phyloP scores from a whole-genome alignment of 306 rosid genomes.

The Fagus crenata region DNA sequence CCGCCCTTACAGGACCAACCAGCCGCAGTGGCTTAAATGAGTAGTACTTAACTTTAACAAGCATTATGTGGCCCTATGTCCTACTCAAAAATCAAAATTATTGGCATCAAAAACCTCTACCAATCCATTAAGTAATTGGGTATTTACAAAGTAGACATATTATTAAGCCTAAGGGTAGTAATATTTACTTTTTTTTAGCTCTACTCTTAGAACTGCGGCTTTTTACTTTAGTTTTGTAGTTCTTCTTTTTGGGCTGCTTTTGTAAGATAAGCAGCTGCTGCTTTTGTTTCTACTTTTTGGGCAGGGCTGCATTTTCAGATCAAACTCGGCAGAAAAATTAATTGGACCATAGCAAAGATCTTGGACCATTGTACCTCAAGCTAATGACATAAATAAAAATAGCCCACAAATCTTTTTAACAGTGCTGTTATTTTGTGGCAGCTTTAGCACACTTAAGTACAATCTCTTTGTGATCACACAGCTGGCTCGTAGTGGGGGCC shows the following conservation, averaged over 20 bases:
- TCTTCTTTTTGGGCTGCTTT: constrained; percentile 3
- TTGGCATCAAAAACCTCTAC: too few species aligned
- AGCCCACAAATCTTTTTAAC: constrained; percentile 36
- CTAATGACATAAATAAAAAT: constrained; percentile 45
- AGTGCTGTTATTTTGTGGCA: constrained; percentile 32
- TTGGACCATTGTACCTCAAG: constrained; percentile 36
- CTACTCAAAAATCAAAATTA: constrained; percentile 5
- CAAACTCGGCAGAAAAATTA: constrained; percentile 37
- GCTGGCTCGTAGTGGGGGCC: neutral
- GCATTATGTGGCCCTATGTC: constrained; percentile 33
- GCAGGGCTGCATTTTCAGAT: constrained; percentile 21
- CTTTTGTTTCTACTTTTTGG: neutral
- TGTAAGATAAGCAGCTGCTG: constrained; percentile 10
- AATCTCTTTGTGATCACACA: neutral
- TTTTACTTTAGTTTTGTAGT: too few species aligned
- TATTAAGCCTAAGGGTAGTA: too few species aligned
- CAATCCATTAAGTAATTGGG: constrained; percentile 19
- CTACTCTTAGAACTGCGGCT: neutral
- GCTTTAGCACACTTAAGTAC: constrained; percentile 28
- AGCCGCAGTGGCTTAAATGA: constrained; percentile 1
- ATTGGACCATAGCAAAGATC: constrained; percentile 30
- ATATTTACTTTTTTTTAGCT: too few species aligned
- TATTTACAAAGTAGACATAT: too few species aligned
- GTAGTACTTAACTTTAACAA: neutral
- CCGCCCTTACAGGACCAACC: constrained; percentile 3